Percentiles rank a stretch among this genome's conserved stretches.
phyloP scores from a whole-genome alignment of 2,329 filamentous ascomycete species.

The Neonectria magnoliae region DNA sequence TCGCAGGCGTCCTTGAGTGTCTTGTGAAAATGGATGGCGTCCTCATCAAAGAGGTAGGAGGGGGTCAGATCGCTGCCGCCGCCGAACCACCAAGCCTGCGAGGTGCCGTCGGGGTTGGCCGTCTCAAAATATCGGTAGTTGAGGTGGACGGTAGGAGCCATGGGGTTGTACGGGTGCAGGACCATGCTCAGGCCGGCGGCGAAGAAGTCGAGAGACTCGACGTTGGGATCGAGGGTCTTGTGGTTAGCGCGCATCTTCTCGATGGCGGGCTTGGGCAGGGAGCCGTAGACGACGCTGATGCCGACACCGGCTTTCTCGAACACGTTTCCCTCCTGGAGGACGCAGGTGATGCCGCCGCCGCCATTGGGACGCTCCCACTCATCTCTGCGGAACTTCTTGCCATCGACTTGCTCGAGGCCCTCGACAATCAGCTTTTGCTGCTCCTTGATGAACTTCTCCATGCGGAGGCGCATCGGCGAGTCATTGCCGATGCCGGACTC shows the following conservation, averaged over 20 bases:
- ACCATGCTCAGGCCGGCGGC: slow-evolving; percentile 93
- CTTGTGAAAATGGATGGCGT: slow-evolving; percentile 95
- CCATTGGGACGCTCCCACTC: slow-evolving; percentile 89
- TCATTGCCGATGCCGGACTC: slow-evolving; percentile 72
- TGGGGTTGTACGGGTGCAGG: slow-evolving; percentile 91
- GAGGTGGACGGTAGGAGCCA: slow-evolving; percentile 96
- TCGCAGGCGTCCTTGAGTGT: slow-evolving; percentile 94
- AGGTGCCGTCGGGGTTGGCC: slow-evolving; percentile 80
- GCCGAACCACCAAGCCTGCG: slow-evolving; percentile 97
- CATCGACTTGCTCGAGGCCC: slow-evolving; percentile 85
- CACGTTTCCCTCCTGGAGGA: slow-evolving; percentile 94
- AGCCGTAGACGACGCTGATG: slow-evolving; percentile 93
- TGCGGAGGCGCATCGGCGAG: slow-evolving; percentile 95
- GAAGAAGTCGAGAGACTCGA: slow-evolving; percentile 92
- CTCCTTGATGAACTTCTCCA: slow-evolving; percentile 96
- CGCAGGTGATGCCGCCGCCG: slow-evolving; percentile 92
- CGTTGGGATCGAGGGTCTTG: slow-evolving; percentile 82
- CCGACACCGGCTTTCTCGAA: slow-evolving; percentile 99
- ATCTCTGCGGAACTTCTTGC: slow-evolving; percentile 82
- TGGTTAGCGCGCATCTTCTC: slow-evolving; percentile 94
- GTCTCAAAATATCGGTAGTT: slow-evolving; percentile 99
- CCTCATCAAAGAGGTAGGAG: slow-evolving; percentile 94
- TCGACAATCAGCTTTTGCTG: slow-evolving; percentile 89
- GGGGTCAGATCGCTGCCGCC: slow-evolving; percentile 95
- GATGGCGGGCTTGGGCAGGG: slow-evolving; percentile 86